These are phyloP conservation scores for Porcisia deanei DNA, from an alignment of 208 protist genomes.

Conservation along the genomic window DNA sequence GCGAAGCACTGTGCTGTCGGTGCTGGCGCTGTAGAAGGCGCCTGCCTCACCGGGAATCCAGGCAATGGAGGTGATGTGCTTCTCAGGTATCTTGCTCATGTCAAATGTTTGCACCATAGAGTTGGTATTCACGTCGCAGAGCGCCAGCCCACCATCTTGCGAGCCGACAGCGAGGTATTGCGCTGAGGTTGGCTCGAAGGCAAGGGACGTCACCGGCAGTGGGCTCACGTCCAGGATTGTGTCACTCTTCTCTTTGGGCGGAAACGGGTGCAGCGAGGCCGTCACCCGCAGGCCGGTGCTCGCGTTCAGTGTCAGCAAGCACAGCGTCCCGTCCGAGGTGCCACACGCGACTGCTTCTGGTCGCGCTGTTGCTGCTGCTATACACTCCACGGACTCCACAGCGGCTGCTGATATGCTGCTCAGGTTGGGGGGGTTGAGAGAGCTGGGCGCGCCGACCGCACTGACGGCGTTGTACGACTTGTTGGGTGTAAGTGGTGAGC, in stretches of 20 bases:
- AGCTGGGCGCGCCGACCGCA: background rate
- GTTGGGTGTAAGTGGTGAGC: slow-evolving; percentile 14
- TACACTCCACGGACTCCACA: slow-evolving; percentile 62
- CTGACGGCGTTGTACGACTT: slow-evolving; percentile 3
- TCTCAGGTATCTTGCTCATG: slow-evolving; percentile 33
- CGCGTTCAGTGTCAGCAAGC: slow-evolving; percentile 65
- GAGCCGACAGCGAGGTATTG: slow-evolving; percentile 77
- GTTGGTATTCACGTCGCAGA: slow-evolving; percentile 50
- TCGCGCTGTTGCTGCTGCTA: slow-evolving; percentile 57
- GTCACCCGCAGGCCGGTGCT: slow-evolving; percentile 59
- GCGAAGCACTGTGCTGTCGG: slow-evolving; percentile 48
- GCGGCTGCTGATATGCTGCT: background rate
- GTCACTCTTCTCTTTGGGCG: slow-evolving; percentile 37
- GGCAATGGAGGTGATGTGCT: slow-evolving; percentile 63
- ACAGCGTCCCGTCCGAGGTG: slow-evolving; percentile 72
- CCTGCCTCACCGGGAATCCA: slow-evolving; percentile 65
- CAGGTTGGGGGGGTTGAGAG: background rate
- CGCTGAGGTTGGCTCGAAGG: slow-evolving; percentile 71
- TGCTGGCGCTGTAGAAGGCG: slow-evolving; percentile 73
- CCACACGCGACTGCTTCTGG: slow-evolving; percentile 76
- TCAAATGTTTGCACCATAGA: slow-evolving; percentile 64
- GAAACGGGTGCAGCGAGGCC: slow-evolving; percentile 59
- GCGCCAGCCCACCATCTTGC: slow-evolving; percentile 62
- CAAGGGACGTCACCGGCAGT: slow-evolving; percentile 55
- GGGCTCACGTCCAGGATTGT: slow-evolving; percentile 22